Conservation (phyloP, 441 rosid genomes). For the Erodium chrysanthum region DNA sequence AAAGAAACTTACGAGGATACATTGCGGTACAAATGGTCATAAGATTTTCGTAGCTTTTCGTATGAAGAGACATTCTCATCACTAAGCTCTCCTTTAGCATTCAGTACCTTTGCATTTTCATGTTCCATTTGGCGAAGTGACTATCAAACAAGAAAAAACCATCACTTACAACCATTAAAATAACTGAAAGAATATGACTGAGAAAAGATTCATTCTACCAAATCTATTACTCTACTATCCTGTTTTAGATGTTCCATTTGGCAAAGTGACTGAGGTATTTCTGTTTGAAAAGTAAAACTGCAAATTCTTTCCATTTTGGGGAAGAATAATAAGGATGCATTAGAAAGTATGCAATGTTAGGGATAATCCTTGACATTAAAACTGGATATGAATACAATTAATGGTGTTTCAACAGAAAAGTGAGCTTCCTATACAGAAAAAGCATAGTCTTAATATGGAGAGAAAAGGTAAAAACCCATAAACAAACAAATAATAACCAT, state of each 20-base stretch:
- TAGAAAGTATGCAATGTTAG: not conserved
- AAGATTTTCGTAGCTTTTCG: conserved; percentile 94
- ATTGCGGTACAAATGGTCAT: conserved; percentile 83
- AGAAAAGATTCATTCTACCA: not conserved
- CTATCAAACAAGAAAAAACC: conserved; percentile 26
- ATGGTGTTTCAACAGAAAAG: not conserved
- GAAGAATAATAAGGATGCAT: not conserved
- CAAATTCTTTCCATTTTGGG: not conserved
- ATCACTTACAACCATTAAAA: conserved; percentile 7
- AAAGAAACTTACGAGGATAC: conserved; percentile 72
- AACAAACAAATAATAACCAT: not conserved
- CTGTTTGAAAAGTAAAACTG: not conserved
- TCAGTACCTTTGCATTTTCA: conserved; percentile 84
- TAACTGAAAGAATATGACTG: conserved; percentile 12
- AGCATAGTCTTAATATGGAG: not conserved
- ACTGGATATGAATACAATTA: not conserved
- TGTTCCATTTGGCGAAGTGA: conserved; percentile 94
- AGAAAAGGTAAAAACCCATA: conserved; percentile 4
- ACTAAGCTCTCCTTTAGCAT: conserved; percentile 94
- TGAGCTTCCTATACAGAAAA: not conserved
- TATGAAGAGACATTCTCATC: conserved; percentile 83
- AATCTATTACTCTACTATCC: not conserved
- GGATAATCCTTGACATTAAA: not conserved
- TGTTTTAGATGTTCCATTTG: not conserved
- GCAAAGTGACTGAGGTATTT: no score